Base-by-base conservation (phyloP, 768 basidiomycete species). In the Collybiopsis luxurians region DNA sequence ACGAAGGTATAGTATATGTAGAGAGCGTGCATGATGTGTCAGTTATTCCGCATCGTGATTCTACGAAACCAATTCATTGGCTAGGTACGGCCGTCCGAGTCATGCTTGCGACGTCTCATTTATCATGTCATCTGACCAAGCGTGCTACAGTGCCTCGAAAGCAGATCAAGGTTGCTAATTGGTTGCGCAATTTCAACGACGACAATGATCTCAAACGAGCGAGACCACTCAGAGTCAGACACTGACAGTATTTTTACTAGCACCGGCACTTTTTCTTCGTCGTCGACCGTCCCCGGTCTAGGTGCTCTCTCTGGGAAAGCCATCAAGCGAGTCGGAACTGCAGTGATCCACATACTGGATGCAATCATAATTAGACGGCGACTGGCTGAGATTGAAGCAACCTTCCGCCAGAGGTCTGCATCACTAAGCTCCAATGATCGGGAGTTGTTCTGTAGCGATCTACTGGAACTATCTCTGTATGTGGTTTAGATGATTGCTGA, bases 261-360 rank as follows among this genome's bases (percentile, higher is more conserved):
- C 17, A 53, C 51, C 26, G 39, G 24, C 12, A 53, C 51, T 19
- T 53, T 40, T 31, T 38, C 38, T 30, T 53, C 51, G 2, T 40
- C 51, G 10, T 52, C 50, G 36, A 52, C 50, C 39, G 19, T 52
- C 19, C 50, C 39, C 17, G 50, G 50, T 21, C 50, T 40, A 3
- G 50, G 50, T 40, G 15, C 50, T 21, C 50, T 52, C 23, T 38
- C 36, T 52, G 50, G 50, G 3, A 52, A 40, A 39, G 50, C 36
- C 17, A 52, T 52, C 31, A 52, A 52, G 34, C 34, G 39, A n/a
- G n/a, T 52, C 7, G 36, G 50, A 23, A 19, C 39, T 21, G 50
- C 26, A 10, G 50, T 52, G 0, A 24, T 52, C 31, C 36, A 52
- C 34, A 34, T 27, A 23, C n/a, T 52, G 23, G 50, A 52, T 24